A percentile compares a stretch with the other conserved stretches of the same genome.
Conservation (phyloP, 176 grass and related monocot genomes). For the Leersia perrieri region DNA sequence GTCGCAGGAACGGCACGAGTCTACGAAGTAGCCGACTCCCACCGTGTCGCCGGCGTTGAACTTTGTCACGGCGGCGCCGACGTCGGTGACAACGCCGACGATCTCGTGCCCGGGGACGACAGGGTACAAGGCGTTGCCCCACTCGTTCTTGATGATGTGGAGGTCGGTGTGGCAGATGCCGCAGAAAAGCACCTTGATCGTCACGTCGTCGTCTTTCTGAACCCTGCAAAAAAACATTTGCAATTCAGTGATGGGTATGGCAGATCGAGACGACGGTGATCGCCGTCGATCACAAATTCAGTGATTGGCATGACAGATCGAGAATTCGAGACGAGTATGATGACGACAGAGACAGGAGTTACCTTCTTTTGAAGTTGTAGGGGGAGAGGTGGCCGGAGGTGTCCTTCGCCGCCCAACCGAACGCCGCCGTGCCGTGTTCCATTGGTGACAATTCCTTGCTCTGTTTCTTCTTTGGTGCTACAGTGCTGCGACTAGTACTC, state of each 20-base stretch:
- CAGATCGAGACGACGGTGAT: not conserved
- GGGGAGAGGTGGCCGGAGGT: constrained; percentile 41
- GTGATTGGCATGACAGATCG: not conserved
- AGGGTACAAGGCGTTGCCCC: constrained; percentile 49
- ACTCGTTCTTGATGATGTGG: constrained; percentile 46
- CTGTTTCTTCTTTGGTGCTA: not conserved
- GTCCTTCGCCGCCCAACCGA: constrained; percentile 46
- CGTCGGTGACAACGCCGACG: constrained; percentile 40
- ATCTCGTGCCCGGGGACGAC: constrained; percentile 54
- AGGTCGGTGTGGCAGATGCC: constrained; percentile 55
- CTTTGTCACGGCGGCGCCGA: constrained; percentile 29
- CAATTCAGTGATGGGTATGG: not conserved
- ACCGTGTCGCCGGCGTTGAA: constrained; percentile 54
- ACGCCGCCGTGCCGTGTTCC: constrained; percentile 10
- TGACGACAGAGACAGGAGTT: not conserved
- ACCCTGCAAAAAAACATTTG: not conserved
- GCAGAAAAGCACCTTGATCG: constrained; percentile 48
- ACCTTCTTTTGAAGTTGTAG: constrained; percentile 50
- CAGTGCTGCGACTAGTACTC: too few species aligned
- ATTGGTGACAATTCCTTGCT: not conserved
- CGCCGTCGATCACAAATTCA: too few species aligned
- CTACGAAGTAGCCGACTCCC: constrained; percentile 51
- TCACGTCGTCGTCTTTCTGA: constrained; percentile 35
- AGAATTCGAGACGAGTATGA: too few species aligned
- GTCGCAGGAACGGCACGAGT: constrained; percentile 40